phyloP scores from a whole-genome alignment of 805 yeast genomes.

The Komagataella pseudopastoris region DNA sequence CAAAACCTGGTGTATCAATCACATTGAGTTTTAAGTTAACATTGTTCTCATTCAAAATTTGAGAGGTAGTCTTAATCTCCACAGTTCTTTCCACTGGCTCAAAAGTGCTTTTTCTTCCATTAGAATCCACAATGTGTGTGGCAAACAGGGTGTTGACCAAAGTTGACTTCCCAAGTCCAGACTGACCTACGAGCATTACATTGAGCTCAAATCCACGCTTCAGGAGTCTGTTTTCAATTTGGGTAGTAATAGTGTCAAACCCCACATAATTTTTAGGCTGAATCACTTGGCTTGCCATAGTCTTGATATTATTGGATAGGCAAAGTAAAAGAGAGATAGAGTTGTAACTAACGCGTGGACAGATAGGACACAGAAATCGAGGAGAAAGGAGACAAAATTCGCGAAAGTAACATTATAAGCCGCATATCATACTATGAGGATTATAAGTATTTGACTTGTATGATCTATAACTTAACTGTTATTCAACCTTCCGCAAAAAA shows the following conservation, averaged over 20 bases:
- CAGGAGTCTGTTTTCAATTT: conserved; percentile 83
- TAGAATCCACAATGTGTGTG: conserved; percentile 59
- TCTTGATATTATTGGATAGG: neutral
- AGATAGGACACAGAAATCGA: neutral
- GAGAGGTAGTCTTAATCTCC: conserved; percentile 64
- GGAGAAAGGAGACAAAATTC: neutral
- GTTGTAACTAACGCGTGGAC: neutral
- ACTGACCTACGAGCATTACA: conserved; percentile 84
- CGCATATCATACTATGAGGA: neutral
- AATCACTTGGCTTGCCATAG: conserved; percentile 3
- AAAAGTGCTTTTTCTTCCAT: conserved; percentile 52
- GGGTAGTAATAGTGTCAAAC: conserved; percentile 90
- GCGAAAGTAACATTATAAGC: neutral
- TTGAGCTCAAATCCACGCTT: conserved; percentile 92
- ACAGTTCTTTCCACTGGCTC: conserved; percentile 80
- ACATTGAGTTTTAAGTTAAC: conserved; percentile 78
- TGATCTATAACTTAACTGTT: too few species aligned
- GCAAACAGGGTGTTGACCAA: conserved; percentile 83
- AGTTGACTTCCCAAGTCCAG: conserved; percentile 93
- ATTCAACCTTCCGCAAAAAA: too few species aligned
- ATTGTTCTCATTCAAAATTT: conserved; percentile 67
- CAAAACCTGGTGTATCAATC: conserved; percentile 96
- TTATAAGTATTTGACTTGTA: too few species aligned
- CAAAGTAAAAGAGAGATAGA: neutral
- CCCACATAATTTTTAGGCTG: conserved; percentile 82